phyloP scores from a whole-genome alignment of 2,329 filamentous ascomycete species.

The Leptoxyphium fumago region DNA sequence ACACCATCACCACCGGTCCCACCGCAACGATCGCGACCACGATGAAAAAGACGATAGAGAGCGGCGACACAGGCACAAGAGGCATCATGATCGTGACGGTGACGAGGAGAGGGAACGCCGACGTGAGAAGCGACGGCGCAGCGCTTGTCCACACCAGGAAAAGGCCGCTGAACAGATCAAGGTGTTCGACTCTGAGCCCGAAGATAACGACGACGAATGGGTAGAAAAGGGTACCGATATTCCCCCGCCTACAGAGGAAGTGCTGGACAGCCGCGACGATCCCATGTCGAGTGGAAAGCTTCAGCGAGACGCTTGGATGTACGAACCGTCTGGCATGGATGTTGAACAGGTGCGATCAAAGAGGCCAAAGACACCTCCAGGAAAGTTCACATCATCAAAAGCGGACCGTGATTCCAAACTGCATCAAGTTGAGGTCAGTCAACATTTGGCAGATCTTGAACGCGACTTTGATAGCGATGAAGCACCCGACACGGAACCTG shows the following conservation, averaged over 20 bases:
- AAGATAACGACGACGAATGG: conserved; percentile 29
- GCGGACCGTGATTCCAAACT: conserved; percentile 55
- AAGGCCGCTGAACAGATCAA: conserved; percentile 15
- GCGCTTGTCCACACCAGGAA: conserved; percentile 18
- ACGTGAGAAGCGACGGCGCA: conserved; percentile 16
- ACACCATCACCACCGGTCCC: conserved; percentile 31
- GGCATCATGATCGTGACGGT: conserved; percentile 35
- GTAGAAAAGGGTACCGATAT: conserved; percentile 29
- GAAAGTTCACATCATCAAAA: conserved; percentile 31
- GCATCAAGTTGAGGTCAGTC: conserved; percentile 70
- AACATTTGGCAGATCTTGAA: conserved; percentile 47
- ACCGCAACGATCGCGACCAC: conserved; percentile 27
- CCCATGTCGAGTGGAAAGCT: conserved; percentile 25
- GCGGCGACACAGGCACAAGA: conserved; percentile 44
- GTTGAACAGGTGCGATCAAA: conserved; percentile 64
- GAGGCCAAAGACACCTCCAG: conserved; percentile 33
- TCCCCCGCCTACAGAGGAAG: conserved; percentile 27
- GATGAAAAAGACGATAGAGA: conserved; percentile 9
- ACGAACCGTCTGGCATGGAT: conserved; percentile 64
- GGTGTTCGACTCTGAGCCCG: conserved; percentile 21
- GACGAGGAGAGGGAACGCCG: conserved; percentile 21
- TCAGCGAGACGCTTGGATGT: conserved; percentile 87
- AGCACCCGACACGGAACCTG: conserved; percentile 26
- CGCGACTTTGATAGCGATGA: conserved; percentile 26
- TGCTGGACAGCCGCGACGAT: conserved; percentile 28